A percentile compares a stretch with the other conserved stretches of the same genome.
These are phyloP conservation scores for Phytophthora pseudosyringae DNA, from an alignment of 352 stramenopile genomes.

Conservation along the genomic window DNA sequence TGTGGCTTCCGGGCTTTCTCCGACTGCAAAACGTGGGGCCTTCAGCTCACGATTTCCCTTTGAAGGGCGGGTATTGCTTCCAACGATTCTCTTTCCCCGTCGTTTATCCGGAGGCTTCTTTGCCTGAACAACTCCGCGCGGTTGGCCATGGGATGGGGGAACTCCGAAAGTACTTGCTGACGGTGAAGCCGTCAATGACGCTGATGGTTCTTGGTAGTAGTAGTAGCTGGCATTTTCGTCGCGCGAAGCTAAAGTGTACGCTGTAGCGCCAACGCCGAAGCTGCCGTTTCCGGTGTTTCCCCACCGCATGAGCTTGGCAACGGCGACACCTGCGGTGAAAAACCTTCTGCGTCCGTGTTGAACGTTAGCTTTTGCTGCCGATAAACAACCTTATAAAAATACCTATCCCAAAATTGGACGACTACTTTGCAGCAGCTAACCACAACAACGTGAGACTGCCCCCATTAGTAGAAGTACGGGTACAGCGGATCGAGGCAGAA, in stretches of 20 bases:
- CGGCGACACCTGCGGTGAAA: constrained; percentile 1
- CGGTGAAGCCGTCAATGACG: not conserved
- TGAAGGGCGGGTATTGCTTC: constrained; percentile 6
- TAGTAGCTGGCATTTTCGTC: constrained; percentile 31
- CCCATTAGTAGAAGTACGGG: constrained; percentile 22
- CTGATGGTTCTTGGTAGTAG: constrained; percentile 33
- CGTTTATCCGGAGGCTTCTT: constrained; percentile 32
- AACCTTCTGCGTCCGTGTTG: constrained; percentile 15
- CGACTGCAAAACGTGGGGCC: not conserved
- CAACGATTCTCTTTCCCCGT: not conserved
- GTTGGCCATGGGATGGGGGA: constrained; percentile 1
- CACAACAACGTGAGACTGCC: not conserved
- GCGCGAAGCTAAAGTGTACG: constrained; percentile 23
- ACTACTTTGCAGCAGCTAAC: not conserved
- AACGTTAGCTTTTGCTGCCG: constrained; percentile 4
- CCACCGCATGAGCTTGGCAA: constrained; percentile 29
- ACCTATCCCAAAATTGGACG: constrained; percentile 26
- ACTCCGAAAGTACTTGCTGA: not conserved
- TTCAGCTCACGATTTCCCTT: constrained; percentile 3
- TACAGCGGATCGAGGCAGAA: constrained; percentile 15
- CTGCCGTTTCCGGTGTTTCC: constrained; percentile 19
- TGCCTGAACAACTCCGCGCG: not conserved
- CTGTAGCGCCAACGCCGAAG: constrained; percentile 19
- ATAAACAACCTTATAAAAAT: constrained; percentile 22
- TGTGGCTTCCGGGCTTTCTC: not conserved